Evolutionary conservation across 2,329 filamentous ascomycete species (phyloP).

Genomic region (Truncatella angustata): DNA sequence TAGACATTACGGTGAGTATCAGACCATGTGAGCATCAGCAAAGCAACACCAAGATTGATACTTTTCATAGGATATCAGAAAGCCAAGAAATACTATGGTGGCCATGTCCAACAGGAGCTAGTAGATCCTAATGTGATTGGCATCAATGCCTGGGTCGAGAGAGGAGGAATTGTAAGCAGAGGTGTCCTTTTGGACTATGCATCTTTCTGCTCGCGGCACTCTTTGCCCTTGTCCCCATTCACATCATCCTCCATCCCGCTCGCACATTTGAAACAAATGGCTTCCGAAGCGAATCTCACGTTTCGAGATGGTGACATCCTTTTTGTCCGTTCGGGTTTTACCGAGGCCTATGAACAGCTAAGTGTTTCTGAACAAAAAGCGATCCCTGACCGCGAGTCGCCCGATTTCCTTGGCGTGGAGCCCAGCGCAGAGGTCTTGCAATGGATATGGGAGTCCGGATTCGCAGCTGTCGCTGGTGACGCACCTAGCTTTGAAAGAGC

Average conservation of each 20-base stretch:
- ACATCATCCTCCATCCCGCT: slow-evolving; percentile 10
- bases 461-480: slow-evolving; percentile 43
- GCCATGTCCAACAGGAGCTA: slow-evolving; percentile 35
- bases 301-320: slow-evolving; percentile 37
- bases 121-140: slow-evolving; percentile 34
- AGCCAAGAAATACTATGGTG: slow-evolving; percentile 39
- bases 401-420: slow-evolving; percentile 38
- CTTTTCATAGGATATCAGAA: slow-evolving; percentile 39
- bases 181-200: slow-evolving; percentile 46
- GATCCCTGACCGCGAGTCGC: slow-evolving; percentile 22
- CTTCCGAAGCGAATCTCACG: slow-evolving; percentile 29
- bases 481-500: slow-evolving; percentile 42
- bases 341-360: slow-evolving; percentile 27
- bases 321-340: slow-evolving; percentile 36
- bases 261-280: slow-evolving; percentile 32
- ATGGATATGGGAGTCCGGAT: slow-evolving; percentile 46
- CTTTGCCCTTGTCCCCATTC: slow-evolving; percentile 12
- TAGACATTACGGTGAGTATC: slow-evolving; percentile 30
- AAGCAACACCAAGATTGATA: too few species aligned
- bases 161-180: slow-evolving; percentile 40
- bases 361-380: slow-evolving; percentile 19
- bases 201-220: slow-evolving; percentile 11
- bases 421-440: slow-evolving; percentile 29
- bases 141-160: slow-evolving; percentile 38
- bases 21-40: too few species aligned